A percentile compares a stretch with the other conserved stretches of the same genome.
phyloP scores from a whole-genome alignment of 495 filamentous ascomycete species.

The Talaromyces thailandensis region DNA sequence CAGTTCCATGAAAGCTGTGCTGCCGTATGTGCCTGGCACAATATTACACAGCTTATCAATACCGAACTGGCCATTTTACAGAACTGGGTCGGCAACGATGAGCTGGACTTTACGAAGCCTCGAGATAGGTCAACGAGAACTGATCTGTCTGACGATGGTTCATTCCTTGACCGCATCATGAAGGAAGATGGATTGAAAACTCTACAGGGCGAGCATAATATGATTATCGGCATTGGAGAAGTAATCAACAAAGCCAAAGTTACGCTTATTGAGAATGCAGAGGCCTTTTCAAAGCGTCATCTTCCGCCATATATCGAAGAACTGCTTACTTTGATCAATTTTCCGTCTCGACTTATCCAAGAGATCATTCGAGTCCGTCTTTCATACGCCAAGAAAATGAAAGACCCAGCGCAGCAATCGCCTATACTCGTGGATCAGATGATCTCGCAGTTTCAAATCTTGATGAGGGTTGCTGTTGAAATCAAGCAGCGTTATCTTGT shows the following conservation, averaged over 20 bases:
- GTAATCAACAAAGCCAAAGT: conserved; percentile 91
- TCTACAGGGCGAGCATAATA: conserved; percentile 71
- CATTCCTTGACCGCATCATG: conserved; percentile 93
- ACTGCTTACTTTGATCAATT: conserved; percentile 89
- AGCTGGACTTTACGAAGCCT: conserved; percentile 76
- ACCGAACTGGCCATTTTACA: conserved; percentile 84
- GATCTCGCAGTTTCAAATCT: conserved; percentile 90
- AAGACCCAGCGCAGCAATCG: conserved; percentile 76
- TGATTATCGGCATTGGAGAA: conserved; percentile 70
- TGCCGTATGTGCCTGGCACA: conserved; percentile 89
- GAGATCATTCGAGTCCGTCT: conserved; percentile 92
- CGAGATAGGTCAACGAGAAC: conserved; percentile 36
- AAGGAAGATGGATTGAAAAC: conserved; percentile 94
- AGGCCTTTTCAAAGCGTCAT: conserved; percentile 80
- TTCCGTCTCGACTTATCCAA: conserved; percentile 89
- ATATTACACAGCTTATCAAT: conserved; percentile 95
- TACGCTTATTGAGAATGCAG: conserved; percentile 80
- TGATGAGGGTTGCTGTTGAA: conserved; percentile 80
- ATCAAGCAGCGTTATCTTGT: conserved; percentile 85
- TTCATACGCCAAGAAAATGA: conserved; percentile 89
- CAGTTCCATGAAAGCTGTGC: conserved; percentile 73
- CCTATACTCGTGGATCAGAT: conserved; percentile 91
- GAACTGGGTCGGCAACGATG: conserved; percentile 93
- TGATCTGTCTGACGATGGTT: conserved; percentile 75
- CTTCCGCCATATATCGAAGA: conserved; percentile 96